These are phyloP conservation scores for Crithidia brevicula DNA, from an alignment of 208 protist genomes.

Conservation along the genomic window DNA sequence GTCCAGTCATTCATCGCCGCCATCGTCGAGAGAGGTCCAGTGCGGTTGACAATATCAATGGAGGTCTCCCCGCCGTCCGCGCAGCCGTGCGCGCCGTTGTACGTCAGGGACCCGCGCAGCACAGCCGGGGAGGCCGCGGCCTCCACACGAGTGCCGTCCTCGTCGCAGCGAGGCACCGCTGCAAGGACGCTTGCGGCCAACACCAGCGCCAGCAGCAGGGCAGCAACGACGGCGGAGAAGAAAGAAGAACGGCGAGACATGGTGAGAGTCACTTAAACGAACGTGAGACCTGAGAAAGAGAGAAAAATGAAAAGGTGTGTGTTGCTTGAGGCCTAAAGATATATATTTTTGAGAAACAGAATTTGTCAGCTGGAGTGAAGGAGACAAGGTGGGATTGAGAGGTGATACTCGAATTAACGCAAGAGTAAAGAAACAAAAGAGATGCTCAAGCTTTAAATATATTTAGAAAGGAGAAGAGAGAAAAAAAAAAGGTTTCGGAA, in stretches of 20 bases:
- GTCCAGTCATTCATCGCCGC: conserved; percentile 19
- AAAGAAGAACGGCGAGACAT: conserved; percentile 6
- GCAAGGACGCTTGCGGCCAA: conserved; percentile 10
- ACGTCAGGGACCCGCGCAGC: conserved; percentile 1
- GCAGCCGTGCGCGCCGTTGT: conserved; percentile 9
- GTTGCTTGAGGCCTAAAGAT: no score
- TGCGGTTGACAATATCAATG: conserved; percentile 2
- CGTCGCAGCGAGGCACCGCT: conserved; percentile 30
- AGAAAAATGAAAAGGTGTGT: not conserved
- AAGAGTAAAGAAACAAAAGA: no score
- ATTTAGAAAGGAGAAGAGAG: no score
- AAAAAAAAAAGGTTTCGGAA: not conserved
- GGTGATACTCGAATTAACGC: no score
- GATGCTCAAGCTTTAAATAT: no score
- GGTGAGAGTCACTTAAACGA: no score
- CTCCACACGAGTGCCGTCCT: conserved; percentile 8
- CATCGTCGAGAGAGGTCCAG: not conserved
- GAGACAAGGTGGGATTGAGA: no score
- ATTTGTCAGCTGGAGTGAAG: no score
- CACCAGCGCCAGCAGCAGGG: conserved; percentile 9
- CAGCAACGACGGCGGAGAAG: conserved; percentile 6
- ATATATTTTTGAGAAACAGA: no score
- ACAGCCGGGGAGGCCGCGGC: not conserved
- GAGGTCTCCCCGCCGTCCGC: not conserved
- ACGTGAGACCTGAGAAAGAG: no score